Percentiles rank a stretch among this genome's conserved stretches.
phyloP scores from a whole-genome alignment of 768 basidiomycete genomes.

The Porpolomopsis calyptriformis region DNA sequence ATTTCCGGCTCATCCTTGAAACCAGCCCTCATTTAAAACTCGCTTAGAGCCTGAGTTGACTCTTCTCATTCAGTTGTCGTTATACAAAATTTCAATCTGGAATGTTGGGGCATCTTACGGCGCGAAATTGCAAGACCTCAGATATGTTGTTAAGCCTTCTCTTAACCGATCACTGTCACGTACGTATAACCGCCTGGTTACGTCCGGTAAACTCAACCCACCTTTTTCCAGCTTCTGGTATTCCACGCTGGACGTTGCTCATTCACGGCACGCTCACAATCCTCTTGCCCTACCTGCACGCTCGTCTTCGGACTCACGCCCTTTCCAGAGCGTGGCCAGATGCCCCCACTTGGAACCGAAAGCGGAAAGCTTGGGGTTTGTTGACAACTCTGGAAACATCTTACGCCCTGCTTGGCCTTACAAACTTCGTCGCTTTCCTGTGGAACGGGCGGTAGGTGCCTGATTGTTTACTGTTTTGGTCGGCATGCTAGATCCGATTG shows the following conservation, averaged over 20 bases:
- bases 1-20: conserved; percentile 11
- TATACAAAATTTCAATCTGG: conserved; percentile 83
- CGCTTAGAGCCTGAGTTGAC: conserved; percentile 67
- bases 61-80: conserved; percentile 54
- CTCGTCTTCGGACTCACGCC: conserved; percentile 61
- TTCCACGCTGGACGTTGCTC: conserved; percentile 50
- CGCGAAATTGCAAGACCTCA: conserved; percentile 69
- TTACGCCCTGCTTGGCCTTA: conserved; percentile 49
- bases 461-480: background rate
- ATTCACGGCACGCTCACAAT: conserved; percentile 66
- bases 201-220: background rate
- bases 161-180: conserved; percentile 20
- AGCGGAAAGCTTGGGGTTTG: conserved; percentile 62
- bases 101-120: conserved; percentile 73
- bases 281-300: conserved; percentile 68
- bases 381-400: conserved; percentile 58
- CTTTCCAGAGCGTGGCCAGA: conserved; percentile 87
- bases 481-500: background rate
- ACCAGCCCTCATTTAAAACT: conserved; percentile 45
- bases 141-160: conserved; percentile 35
- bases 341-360: conserved; percentile 65
- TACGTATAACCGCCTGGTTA: conserved; percentile 20
- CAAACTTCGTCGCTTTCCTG: conserved; percentile 77
- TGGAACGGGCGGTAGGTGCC: conserved; percentile 70
- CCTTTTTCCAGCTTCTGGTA: conserved; percentile 41